Evolutionary conservation across 176 grass and related monocot genomes (phyloP).

Genomic region (Avena eriantha): DNA sequence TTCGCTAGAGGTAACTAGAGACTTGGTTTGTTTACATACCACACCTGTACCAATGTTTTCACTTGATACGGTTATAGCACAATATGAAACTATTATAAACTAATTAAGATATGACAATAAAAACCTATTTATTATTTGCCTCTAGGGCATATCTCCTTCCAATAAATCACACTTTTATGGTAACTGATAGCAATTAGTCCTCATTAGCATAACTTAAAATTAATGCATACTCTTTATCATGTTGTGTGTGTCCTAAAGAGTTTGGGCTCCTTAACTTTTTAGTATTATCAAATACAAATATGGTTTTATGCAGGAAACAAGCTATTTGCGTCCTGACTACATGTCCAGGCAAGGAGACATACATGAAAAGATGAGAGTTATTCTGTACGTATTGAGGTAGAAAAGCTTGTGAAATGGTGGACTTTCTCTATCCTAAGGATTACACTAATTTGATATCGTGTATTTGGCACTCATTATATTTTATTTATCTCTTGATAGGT

Average conservation of each 20-base stretch:
- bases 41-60: too few relatives aligned
- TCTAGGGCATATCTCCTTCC: too few relatives aligned
- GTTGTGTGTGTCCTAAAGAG: background rate
- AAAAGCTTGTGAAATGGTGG: background rate
- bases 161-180: background rate
- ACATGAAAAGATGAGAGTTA: slow-evolving; percentile 91
- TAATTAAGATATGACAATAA: too few relatives aligned
- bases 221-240: background rate
- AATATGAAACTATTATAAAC: too few relatives aligned
- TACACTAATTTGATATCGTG: background rate
- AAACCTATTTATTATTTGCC: too few relatives aligned
- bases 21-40: too few relatives aligned
- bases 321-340: slow-evolving; percentile 71
- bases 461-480: slow-evolving; percentile 29
- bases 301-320: slow-evolving; percentile 53
- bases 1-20: too few relatives aligned
- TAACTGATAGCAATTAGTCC: background rate
- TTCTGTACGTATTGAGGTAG: slow-evolving; percentile 91
- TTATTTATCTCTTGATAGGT: slow-evolving; percentile 58
- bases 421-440: background rate
- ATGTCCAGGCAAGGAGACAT: slow-evolving; percentile 85
- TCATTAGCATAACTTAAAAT: slow-evolving; percentile 7
- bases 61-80: too few relatives aligned
- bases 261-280: slow-evolving; percentile 34
- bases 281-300: slow-evolving; percentile 24